phyloP scores from a whole-genome alignment of 139 green algal genomes.

The Microglena sp. region DNA sequence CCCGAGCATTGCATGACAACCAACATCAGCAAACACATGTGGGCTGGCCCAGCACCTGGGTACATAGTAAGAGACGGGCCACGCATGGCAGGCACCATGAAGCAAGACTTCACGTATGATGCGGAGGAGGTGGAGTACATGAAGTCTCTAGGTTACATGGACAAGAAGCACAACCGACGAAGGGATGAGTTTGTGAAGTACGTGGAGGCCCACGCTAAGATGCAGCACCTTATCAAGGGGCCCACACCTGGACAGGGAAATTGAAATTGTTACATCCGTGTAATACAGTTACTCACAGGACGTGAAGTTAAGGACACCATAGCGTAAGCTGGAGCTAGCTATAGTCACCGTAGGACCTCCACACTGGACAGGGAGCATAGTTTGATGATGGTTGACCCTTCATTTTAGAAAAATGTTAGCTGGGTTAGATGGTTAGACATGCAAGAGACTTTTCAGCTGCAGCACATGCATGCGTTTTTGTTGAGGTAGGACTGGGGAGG shows the following conservation, averaged over 20 bases:
- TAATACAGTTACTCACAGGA: no score
- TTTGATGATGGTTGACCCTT: no score
- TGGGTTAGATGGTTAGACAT: no score
- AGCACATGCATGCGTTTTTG: no score
- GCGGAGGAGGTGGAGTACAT: constrained; percentile 44
- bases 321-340: no score
- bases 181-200: constrained; percentile 43
- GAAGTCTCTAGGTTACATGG: constrained; percentile 39
- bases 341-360: no score
- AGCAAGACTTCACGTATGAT: constrained; percentile 45
- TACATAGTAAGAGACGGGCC: constrained; percentile 41
- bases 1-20: constrained; percentile 16
- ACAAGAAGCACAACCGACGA: constrained; percentile 41
- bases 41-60: constrained; percentile 28
- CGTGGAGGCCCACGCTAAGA: constrained; percentile 30
- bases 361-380: no score
- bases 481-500: no score
- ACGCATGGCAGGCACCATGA: constrained; percentile 20
- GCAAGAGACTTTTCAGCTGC: no score
- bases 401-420: no score
- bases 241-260: background rate
- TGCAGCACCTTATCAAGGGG: constrained; percentile 6
- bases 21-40: constrained; percentile 31
- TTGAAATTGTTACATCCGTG: no score
- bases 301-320: no score